Conservation (phyloP, 805 yeast species). For the Saccharomycopsis babjevae region DNA sequence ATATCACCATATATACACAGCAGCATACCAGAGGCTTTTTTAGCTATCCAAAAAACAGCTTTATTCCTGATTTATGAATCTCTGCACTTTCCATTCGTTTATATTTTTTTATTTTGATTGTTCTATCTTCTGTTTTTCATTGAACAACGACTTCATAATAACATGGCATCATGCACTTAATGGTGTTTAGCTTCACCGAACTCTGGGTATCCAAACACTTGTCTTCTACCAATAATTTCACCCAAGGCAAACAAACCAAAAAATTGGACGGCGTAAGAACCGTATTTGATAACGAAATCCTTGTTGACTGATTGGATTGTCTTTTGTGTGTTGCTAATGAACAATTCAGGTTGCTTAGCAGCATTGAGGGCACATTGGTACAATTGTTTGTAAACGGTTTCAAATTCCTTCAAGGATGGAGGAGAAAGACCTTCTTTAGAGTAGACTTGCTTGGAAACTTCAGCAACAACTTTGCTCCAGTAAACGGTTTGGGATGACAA, state of each 20-base stretch:
- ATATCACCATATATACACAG: too few relatives aligned
- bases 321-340: constrained; percentile 36
- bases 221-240: constrained; percentile 94
- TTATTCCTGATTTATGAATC: too few relatives aligned
- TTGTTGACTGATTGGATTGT: constrained; percentile 34
- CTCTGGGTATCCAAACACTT: constrained; percentile 77
- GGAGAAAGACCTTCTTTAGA: constrained; percentile 89
- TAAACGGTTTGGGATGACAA: constrained; percentile 51
- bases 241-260: constrained; percentile 90
- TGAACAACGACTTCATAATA: background rate
- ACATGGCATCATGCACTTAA: background rate
- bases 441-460: constrained; percentile 69
- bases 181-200: constrained; percentile 27
- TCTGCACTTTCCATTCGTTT: background rate
- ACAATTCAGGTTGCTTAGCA: constrained; percentile 51
- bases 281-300: constrained; percentile 52
- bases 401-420: constrained; percentile 69
- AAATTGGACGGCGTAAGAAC: constrained; percentile 72
- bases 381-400: constrained; percentile 54
- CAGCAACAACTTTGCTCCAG: constrained; percentile 54
- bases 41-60: too few relatives aligned
- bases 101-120: background rate
- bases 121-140: background rate
- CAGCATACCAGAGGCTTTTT: background rate
- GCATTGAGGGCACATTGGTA: constrained; percentile 36